phyloP scores from a whole-genome alignment of 1,284 basidiomycete species.

The Fomitopsis pinicola region DNA sequence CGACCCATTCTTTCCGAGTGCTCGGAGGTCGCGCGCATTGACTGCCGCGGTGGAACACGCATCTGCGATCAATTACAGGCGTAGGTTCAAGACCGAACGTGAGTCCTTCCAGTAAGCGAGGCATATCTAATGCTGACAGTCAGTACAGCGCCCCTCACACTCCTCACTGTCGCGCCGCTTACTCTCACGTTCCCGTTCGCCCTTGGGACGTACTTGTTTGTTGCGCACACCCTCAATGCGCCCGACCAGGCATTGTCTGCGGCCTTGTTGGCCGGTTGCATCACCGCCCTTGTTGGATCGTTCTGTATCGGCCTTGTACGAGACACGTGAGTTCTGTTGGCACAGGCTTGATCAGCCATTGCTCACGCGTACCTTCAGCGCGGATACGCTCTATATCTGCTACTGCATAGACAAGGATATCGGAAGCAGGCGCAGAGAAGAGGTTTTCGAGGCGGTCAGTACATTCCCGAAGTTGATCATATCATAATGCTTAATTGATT shows the following conservation, averaged over 20 bases:
- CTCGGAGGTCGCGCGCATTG: constrained; percentile 62
- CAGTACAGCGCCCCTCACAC: constrained; percentile 56
- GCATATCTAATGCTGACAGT: neutral
- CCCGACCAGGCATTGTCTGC: constrained; percentile 77
- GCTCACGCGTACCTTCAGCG: constrained; percentile 28
- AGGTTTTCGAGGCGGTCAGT: constrained; percentile 71
- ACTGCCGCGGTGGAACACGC: constrained; percentile 41
- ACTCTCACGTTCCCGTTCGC: constrained; percentile 80
- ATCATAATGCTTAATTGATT: neutral
- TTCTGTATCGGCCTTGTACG: constrained; percentile 81
- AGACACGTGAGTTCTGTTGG: constrained; percentile 54
- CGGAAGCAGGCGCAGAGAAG: constrained; percentile 57
- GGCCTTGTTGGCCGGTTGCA: constrained; percentile 71
- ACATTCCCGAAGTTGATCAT: neutral
- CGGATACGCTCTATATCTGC: constrained; percentile 85
- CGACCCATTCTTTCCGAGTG: constrained; percentile 77
- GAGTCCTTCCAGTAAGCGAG: constrained; percentile 20
- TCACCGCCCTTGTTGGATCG: constrained; percentile 78
- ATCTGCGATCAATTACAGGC: constrained; percentile 36
- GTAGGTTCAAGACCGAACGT: constrained; percentile 57
- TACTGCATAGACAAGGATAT: constrained; percentile 84
- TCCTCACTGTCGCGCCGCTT: constrained; percentile 79
- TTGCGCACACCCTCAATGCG: constrained; percentile 77
- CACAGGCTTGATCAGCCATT: neutral
- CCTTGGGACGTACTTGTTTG: constrained; percentile 81